Evolutionary conservation across 1,139 yeast genomes (phyloP), one percentile per base, ranked within the genome.

Genomic region (Blastobotrys indianensis): DNA sequence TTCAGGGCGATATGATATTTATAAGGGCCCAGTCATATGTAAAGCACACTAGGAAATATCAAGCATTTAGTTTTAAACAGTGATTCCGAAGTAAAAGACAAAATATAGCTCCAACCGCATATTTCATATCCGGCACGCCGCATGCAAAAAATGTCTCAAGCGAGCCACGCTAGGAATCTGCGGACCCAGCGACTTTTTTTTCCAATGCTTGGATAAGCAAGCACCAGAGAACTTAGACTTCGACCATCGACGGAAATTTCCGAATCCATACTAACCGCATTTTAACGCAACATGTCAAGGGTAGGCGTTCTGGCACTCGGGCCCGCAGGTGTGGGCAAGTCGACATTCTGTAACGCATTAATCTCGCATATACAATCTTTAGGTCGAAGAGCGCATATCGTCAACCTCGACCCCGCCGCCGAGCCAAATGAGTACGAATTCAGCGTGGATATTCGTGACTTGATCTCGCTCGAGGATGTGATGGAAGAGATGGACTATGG

Each of bases 361-460:
- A 84, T 94, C 46, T 69, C 94, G 1, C 85, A 92, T 63, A 85
- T 94, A 82, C 94, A 87, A 65, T 75, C 87, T 28, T 75, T 85
- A 28, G 97, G 98, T 1, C 80, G 98, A 50, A 72, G 95, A 41
- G 97, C 96, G 1, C 97, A 92, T 64, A 79, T 94, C 37, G 97
- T 92, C 23, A 92, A 92, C 62, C 70, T 94, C 42, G 98, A 92
- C 66, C 99, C 99, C 7, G 98, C 98, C 0, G 98, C 98, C 2
- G 96, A 88, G 53, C 87, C 97, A 11, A 79, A 79, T 2, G 90
- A 90, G 59, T 92, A 77, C 63, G 96, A 88, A 60, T 94, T 92
- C 63, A 84, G 95, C 13, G 82, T 92, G 28, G 98, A 92, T 65
- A 90, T 94, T 37, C 73, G 96, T 56, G 96, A 92, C 62, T 73